A percentile compares a stretch with the other conserved stretches of the same genome.
phyloP scores from a whole-genome alignment of 2,329 filamentous ascomycete genomes.

The Colletotrichum theobromicola region DNA sequence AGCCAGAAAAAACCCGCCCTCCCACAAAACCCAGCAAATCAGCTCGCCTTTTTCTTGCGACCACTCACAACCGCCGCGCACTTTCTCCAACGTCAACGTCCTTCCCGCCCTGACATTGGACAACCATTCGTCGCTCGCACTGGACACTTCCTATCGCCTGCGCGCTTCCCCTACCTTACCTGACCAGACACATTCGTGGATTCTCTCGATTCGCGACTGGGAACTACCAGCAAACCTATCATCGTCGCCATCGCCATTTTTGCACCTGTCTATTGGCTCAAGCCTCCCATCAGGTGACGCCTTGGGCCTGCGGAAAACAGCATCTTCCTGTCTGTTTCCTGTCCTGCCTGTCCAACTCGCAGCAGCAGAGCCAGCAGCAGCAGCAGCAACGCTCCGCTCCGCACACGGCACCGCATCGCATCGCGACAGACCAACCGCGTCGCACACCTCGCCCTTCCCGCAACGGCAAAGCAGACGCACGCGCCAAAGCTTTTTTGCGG shows the following conservation, averaged over 20 bases:
- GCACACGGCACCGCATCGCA: conserved; percentile 2
- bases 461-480: background rate
- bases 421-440: conserved; percentile 26
- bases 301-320: conserved; percentile 46
- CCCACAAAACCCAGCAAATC: conserved; percentile 24
- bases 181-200: conserved; percentile 25
- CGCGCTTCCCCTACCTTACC: conserved; percentile 10
- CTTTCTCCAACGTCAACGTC: conserved; percentile 29
- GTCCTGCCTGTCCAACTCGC: background rate
- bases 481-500: conserved; percentile 17
- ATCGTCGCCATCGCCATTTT: conserved; percentile 46
- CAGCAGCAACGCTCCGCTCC: background rate
- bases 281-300: conserved; percentile 57
- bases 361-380: background rate
- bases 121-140: conserved; percentile 10
- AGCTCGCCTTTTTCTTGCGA: conserved; percentile 26
- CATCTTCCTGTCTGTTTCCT: background rate
- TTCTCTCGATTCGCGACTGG: conserved; percentile 39
- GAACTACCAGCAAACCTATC: conserved; percentile 51
- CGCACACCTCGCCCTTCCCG: conserved; percentile 11
- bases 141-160: background rate
- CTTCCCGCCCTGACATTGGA: conserved; percentile 17
- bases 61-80: conserved; percentile 27
- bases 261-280: conserved; percentile 52
- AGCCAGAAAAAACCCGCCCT: conserved; percentile 23